phyloP scores from a whole-genome alignment of 176 grass and related monocot species.

The Puya raimondii region DNA sequence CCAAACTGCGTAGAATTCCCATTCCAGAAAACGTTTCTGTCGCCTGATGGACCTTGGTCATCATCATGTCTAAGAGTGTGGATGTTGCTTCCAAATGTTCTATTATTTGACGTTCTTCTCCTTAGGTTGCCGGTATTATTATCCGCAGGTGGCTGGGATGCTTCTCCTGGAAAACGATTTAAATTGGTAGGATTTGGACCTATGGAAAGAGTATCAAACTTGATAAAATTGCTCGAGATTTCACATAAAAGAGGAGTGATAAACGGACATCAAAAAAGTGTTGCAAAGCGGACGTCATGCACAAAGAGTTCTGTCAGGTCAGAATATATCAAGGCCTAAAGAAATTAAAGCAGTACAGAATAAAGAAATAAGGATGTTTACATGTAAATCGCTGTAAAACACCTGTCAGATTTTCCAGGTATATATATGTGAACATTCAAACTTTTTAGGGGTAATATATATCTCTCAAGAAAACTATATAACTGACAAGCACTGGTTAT shows the following conservation, averaged over 20 bases:
- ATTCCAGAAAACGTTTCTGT: conserved; percentile 91
- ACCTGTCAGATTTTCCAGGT: too few relatives aligned
- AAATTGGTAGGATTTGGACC: conserved; percentile 20
- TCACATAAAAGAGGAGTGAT: background rate
- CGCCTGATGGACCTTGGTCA: conserved; percentile 31
- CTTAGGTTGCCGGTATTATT: conserved; percentile 16
- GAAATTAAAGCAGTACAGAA: background rate
- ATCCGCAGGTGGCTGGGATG: conserved; percentile 10
- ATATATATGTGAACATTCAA: too few relatives aligned
- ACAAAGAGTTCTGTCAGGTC: too few relatives aligned
- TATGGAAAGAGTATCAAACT: conserved; percentile 15
- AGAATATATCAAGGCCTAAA: background rate
- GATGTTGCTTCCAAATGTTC: conserved; percentile 68
- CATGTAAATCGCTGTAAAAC: background rate
- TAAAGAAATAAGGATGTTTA: background rate
- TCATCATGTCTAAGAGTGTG: conserved; percentile 57
- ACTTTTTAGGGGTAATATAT: too few relatives aligned
- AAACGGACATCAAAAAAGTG: background rate
- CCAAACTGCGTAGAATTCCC: conserved; percentile 96
- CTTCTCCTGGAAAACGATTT: conserved; percentile 13
- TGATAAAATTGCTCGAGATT: conserved; percentile 7
- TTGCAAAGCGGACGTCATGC: background rate
- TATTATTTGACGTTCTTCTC: conserved; percentile 21
- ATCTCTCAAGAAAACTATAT: too few relatives aligned
- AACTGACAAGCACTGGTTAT: background rate